Evolutionary conservation across 306 rosid species (phyloP), one percentile per base, ranked within the genome.

Genomic region (Castanospermum australe): DNA sequence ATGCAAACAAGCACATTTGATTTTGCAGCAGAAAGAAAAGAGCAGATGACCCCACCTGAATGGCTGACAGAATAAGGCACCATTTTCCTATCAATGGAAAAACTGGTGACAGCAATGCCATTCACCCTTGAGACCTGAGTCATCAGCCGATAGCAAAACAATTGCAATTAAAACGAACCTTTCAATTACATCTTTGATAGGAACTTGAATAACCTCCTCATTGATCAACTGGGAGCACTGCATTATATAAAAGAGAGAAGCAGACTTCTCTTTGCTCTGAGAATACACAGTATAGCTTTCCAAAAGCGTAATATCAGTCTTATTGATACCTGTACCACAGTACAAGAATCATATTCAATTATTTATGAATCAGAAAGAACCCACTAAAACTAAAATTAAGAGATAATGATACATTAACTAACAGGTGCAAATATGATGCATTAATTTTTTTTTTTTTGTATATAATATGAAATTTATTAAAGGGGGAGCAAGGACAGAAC

Each of bases 281-380:
- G 96, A 92, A 84, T 89, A 92, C 71, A 89, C 85, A 61, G 84
- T 85, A 74, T 82, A 77, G 70, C 89, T 87, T 75, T 85, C 98
- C 89, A 88, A 83, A 79, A 82, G 83, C 54, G 18, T 38, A 36
- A 94, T 82, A 81, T 85, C 88, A 47, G 67, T 44, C 79, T 81
- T 76, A 74, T 73, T 48, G 74, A 94, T 88, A 81, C 90, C 97
- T 94, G 83, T 55, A 65, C 52, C 80, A 84, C 32, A 54, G 39
- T 57, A 81, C 56, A 71, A 72, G 73, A 82, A 78, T 78, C 66
- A 83, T 66, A 59, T 25, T 83, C 48, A 75, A 3, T 41, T 73
- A 67, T 85, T 63, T 70, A 47, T 4, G 22, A 67, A 71, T 82
- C 72, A 71, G 41, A 81, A 32, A 75, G 41, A 56, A 42, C 20